Conservation (phyloP, 73 alveolate genomes). For the Symbiodinium natans region DNA sequence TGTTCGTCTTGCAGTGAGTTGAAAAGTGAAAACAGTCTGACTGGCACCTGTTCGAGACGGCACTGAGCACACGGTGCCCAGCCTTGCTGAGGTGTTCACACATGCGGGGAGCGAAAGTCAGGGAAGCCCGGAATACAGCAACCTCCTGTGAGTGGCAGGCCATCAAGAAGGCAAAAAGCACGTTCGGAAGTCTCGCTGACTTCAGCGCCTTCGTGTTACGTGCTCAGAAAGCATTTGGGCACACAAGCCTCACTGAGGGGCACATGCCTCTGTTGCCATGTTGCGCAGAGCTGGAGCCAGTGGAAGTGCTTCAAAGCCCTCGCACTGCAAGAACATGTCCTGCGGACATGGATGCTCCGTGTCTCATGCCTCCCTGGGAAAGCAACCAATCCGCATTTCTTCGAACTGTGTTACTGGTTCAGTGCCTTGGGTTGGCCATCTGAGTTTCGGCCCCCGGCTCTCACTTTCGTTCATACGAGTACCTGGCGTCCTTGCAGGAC, state of each 20-base stretch:
- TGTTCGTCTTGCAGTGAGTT: not conserved
- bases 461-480: no score
- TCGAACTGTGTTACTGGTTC: no score
- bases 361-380: no score
- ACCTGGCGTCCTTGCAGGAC: no score
- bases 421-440: no score
- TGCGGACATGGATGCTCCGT: not conserved
- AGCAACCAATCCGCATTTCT: no score
- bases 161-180: constrained; percentile 72
- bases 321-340: constrained; percentile 83
- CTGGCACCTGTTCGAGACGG: constrained; percentile 79
- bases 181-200: constrained; percentile 63
- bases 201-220: constrained; percentile 20
- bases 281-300: constrained; percentile 60
- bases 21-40: not conserved
- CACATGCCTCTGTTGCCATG: constrained; percentile 28
- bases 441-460: no score
- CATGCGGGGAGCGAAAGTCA: not conserved
- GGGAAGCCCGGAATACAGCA: not conserved
- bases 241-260: not conserved
- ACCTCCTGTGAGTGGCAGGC: not conserved
- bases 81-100: constrained; percentile 20
- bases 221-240: not conserved
- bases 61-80: constrained; percentile 67
- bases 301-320: constrained; percentile 85